Evolutionary conservation across 768 basidiomycete genomes (phyloP), one percentile per base, ranked within the genome.

Genomic region (Phaeotremella fagi): DNA sequence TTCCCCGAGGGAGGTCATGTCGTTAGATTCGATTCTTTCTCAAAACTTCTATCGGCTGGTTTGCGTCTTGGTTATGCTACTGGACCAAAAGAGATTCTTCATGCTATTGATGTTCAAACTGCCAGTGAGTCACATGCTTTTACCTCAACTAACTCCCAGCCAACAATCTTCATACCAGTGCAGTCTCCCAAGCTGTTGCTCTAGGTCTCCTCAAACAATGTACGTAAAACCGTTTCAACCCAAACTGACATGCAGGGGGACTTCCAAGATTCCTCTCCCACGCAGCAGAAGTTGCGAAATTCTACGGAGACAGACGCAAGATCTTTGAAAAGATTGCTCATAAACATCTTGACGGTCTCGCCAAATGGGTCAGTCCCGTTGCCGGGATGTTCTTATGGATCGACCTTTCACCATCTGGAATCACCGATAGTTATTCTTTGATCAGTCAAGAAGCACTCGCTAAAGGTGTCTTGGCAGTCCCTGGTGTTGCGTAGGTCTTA

Each of bases 11-110:
- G 81, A 22, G 91, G 91, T 2, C 82, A 85, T 12, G 89, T 94
- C 33, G 63, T 94, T 18, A 82, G 91, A 35, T 90, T 94, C 71
- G 91, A 95, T 70, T 89, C 87, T 67, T 79, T 94, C 49, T 89
- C 86, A 50, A 95, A 95, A 77, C 78, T 92, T 37, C 78, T 77
- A 16, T 71, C 70, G 37, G 74, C 73, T 18, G 76, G 77, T 53
- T 51, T 72, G 61, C 54, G 70, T 25, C 44, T 70, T 55, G 90
- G 90, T 6, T 90, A 87, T 67, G 83, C 82, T 2, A 83, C 85
- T 6, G 90, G 87, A 6, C 89, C 91, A 16, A 79, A 79, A 43
- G 72, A 78, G 9, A 76, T 95, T 29, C 68, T 88, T 16, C 77
- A 82, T 45, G 82, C 82, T 1, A 85, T 92, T 45, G 84, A 90